Evolutionary conservation across 2,329 filamentous ascomycete species (phyloP).

Genomic region (Elsinoe arachidis): DNA sequence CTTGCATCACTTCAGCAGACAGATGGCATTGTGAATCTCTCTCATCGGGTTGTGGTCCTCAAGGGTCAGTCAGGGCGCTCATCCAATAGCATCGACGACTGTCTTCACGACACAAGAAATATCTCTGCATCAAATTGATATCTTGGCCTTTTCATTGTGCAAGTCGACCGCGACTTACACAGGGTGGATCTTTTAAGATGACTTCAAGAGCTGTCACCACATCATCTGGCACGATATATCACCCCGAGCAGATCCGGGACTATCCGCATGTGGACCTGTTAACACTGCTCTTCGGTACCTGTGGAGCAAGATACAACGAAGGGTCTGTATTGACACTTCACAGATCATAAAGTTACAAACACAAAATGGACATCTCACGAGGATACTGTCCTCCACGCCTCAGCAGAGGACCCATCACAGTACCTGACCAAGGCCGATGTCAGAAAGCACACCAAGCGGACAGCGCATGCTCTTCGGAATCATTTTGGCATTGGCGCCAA

Average conservation of each 20-base stretch:
- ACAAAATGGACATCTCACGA: slow-evolving; percentile 31
- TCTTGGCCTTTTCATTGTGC: no score
- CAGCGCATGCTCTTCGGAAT: slow-evolving; percentile 49
- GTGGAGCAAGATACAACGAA: no score
- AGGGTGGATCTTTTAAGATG: background rate
- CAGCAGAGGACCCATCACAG: slow-evolving; percentile 48
- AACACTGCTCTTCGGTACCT: background rate
- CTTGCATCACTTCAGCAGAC: no score
- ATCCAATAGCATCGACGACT: no score
- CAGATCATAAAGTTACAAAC: slow-evolving; percentile 1
- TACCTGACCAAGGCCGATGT: slow-evolving; percentile 46
- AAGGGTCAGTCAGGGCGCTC: no score
- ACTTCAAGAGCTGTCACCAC: background rate
- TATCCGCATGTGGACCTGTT: slow-evolving; percentile 5
- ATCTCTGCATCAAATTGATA: no score
- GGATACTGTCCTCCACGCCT: slow-evolving; percentile 47
- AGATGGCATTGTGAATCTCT: no score
- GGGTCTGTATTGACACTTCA: background rate
- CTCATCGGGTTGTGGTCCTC: no score
- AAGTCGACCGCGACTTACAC: no score
- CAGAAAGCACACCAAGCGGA: slow-evolving; percentile 41
- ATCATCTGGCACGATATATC: slow-evolving; percentile 2
- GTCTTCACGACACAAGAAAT: no score
- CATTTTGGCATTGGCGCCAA: slow-evolving; percentile 44
- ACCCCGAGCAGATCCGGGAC: background rate